Conservation (phyloP, 2,329 filamentous ascomycete species). For the Teratosphaeria pseudoeucalypti region DNA sequence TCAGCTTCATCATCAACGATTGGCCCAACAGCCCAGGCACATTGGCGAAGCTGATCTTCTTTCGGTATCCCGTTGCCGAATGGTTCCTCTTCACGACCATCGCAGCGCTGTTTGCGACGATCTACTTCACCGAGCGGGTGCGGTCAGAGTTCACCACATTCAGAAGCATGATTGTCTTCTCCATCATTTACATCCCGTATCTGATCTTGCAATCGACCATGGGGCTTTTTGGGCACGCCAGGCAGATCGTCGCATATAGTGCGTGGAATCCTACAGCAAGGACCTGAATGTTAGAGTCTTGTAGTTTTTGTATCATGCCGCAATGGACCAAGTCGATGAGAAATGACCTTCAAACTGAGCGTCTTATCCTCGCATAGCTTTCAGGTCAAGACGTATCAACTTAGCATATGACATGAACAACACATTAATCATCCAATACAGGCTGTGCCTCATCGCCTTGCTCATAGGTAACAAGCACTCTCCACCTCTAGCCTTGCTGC, state of each 20-base stretch:
- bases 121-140: conserved; percentile 37
- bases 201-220: conserved; percentile 35
- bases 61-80: conserved; percentile 38
- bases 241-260: conserved; percentile 36
- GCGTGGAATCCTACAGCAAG: conserved; percentile 39
- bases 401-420: background rate
- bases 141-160: conserved; percentile 36
- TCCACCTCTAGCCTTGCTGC: conserved; percentile 20
- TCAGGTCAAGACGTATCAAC: background rate
- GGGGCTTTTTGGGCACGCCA: conserved; percentile 38
- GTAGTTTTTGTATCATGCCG: background rate
- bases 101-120: conserved; percentile 32
- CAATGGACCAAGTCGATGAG: background rate
- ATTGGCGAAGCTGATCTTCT: conserved; percentile 35
- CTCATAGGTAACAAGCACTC: conserved; percentile 11
- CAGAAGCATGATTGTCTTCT: conserved; percentile 34
- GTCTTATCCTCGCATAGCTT: background rate
- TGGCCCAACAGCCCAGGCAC: conserved; percentile 31
- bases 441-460: conserved; percentile 3
- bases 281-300: background rate
- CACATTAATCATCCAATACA: conserved; percentile 16
- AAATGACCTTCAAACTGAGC: background rate
- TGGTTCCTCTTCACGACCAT: conserved; percentile 23
- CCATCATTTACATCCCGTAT: conserved; percentile 34
- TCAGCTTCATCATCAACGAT: conserved; percentile 36